phyloP scores from a whole-genome alignment of 768 basidiomycete species.

The Mycena rosella region DNA sequence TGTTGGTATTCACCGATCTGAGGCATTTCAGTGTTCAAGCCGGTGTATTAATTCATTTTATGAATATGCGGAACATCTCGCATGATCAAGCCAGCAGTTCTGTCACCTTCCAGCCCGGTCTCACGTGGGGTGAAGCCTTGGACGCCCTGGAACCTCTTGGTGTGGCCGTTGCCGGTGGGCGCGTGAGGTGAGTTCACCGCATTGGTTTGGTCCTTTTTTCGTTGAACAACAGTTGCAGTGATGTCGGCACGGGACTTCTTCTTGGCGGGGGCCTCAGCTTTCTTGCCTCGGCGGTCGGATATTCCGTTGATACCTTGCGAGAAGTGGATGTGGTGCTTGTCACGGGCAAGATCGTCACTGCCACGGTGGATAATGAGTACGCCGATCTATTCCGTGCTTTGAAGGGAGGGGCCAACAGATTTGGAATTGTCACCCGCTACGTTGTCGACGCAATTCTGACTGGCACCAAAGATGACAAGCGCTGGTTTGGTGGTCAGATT shows the following conservation, averaged over 20 bases:
- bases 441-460: constrained; percentile 54
- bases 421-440: constrained; percentile 59
- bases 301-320: constrained; percentile 49
- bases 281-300: constrained; percentile 51
- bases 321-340: constrained; percentile 58
- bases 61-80: constrained; percentile 45
- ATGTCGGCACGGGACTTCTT: constrained; percentile 59
- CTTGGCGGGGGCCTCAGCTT: constrained; percentile 58
- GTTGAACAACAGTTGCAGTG: constrained; percentile 41
- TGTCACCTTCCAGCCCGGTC: constrained; percentile 55
- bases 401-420: constrained; percentile 59
- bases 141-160: constrained; percentile 48
- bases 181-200: constrained; percentile 6
- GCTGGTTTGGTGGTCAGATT: constrained; percentile 55
- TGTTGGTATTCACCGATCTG: background rate
- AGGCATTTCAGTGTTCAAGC: constrained; percentile 48
- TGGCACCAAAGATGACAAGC: constrained; percentile 51
- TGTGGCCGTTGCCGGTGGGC: constrained; percentile 54
- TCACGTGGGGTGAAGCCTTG: constrained; percentile 55
- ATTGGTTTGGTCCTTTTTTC: background rate
- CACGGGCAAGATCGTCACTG: constrained; percentile 54
- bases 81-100: constrained; percentile 51
- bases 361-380: constrained; percentile 53
- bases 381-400: constrained; percentile 58
- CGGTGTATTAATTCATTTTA: constrained; percentile 55